Evolutionary conservation across 345 rosid species (phyloP).

Genomic region (Murraya koenigii): DNA sequence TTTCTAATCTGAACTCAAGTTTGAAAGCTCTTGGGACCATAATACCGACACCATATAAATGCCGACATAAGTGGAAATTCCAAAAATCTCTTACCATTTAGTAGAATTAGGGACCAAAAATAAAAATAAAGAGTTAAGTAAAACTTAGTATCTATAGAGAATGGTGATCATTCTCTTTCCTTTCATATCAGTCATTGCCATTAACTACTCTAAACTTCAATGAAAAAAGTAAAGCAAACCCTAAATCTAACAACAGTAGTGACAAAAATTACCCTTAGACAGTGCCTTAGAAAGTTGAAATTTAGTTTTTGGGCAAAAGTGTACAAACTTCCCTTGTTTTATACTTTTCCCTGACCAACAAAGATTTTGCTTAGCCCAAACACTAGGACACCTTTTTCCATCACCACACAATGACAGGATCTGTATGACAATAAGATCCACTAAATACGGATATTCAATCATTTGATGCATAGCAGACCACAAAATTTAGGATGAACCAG

Average conservation of each 20-base stretch:
- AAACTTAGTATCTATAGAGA: not conserved
- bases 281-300: not conserved
- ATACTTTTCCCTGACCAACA: not conserved
- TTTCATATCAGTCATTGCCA: not conserved
- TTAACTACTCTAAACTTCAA: not conserved
- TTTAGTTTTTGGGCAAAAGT: not conserved
- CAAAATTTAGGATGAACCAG: not conserved
- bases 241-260: not conserved
- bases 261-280: not conserved
- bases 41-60: not conserved
- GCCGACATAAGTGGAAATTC: not conserved
- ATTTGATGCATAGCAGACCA: not conserved
- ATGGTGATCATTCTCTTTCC: constrained; percentile 8
- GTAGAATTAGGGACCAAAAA: not conserved
- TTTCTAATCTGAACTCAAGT: not conserved
- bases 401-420: not conserved
- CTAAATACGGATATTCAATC: not conserved
- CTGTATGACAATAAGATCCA: not conserved
- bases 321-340: not conserved
- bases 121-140: not conserved
- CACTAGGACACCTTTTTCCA: not conserved
- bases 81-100: not conserved
- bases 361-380: not conserved
- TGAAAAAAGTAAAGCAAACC: not conserved
- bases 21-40: not conserved